These are phyloP conservation scores for Poa pratensis DNA, from an alignment of 176 grass and related monocot genomes.

Conservation along the genomic window DNA sequence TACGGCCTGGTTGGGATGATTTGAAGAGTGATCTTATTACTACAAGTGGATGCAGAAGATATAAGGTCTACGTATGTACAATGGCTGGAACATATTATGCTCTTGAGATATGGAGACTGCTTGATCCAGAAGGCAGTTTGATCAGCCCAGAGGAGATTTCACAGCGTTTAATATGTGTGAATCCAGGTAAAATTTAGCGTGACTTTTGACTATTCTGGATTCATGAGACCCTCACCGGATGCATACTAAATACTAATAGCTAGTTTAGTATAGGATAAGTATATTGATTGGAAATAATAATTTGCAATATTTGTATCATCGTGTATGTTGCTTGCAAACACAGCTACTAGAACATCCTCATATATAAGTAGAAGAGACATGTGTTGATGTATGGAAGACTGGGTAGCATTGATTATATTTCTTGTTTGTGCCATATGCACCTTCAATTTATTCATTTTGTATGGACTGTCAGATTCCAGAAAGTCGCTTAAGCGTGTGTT, in stretches of 20 bases:
- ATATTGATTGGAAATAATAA: neutral
- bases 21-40: slow-evolving; percentile 60
- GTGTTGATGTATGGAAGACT: neutral
- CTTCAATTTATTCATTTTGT: neutral
- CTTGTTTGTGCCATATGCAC: neutral
- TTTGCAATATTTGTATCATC: neutral
- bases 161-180: slow-evolving; percentile 63
- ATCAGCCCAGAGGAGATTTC: slow-evolving; percentile 56
- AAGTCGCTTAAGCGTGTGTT: slow-evolving; percentile 73
- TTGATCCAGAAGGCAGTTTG: slow-evolving; percentile 57
- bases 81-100: slow-evolving; percentile 70
- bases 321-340: neutral
- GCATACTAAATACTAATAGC: neutral
- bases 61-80: slow-evolving; percentile 74
- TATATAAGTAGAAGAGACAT: neutral
- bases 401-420: neutral
- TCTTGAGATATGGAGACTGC: slow-evolving; percentile 72
- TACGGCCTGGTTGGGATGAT: slow-evolving; percentile 70
- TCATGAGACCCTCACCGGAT: neutral
- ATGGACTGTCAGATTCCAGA: slow-evolving; percentile 35
- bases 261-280: neutral
- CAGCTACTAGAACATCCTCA: neutral
- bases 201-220: neutral
- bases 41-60: slow-evolving; percentile 54
- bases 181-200: slow-evolving; percentile 47